Conservation (phyloP, 306 rosid species). For the Trichosanthes cucumerina region DNA sequence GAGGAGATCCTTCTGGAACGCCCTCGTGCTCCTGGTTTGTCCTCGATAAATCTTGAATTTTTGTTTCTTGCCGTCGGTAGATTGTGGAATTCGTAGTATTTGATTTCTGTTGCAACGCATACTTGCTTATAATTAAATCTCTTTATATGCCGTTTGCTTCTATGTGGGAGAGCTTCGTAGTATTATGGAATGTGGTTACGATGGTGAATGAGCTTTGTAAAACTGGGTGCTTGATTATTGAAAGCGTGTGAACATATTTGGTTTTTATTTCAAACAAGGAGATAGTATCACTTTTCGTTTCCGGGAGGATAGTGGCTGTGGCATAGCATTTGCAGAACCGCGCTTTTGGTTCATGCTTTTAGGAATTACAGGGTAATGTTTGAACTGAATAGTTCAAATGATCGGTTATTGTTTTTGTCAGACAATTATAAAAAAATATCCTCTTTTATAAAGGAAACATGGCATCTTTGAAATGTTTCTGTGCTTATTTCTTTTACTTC, state of each 20-base stretch:
- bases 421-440: not conserved
- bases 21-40: conserved; percentile 54
- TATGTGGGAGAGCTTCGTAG: not conserved
- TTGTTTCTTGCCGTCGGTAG: not conserved
- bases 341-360: not conserved
- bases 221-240: not conserved
- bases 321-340: not conserved
- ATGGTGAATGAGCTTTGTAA: not conserved
- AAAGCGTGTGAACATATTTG: not conserved
- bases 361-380: not conserved
- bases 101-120: not conserved
- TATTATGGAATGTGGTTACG: not conserved
- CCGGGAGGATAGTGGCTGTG: not conserved
- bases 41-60: not conserved
- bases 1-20: conserved; percentile 87
- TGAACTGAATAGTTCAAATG: not conserved
- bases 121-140: not conserved
- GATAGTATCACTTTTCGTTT: not conserved
- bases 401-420: not conserved
- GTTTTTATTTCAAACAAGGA: not conserved
- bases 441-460: not conserved
- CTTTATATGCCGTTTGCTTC: not conserved
- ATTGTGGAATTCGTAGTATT: not conserved
- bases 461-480: not conserved
- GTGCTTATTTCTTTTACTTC: not conserved